Percentiles rank a stretch among this genome's conserved stretches.
These are phyloP conservation scores for Cladosporium sp. DNA, from an alignment of 2,329 filamentous ascomycete genomes.

Conservation along the genomic window DNA sequence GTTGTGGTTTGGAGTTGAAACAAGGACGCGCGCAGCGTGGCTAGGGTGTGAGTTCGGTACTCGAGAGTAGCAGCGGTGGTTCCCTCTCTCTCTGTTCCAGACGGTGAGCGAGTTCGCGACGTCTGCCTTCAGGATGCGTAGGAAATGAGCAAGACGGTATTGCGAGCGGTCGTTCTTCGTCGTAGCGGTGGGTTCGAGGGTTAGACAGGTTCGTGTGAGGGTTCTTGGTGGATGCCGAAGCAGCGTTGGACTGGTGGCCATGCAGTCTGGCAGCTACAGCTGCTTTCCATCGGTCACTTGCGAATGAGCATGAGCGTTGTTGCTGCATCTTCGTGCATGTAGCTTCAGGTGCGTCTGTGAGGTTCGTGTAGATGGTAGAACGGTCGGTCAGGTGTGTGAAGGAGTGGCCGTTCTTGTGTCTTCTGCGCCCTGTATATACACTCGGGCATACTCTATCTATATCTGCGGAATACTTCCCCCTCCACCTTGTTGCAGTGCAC, in stretches of 20 bases:
- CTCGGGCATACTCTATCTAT: too few relatives aligned
- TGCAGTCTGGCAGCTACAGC: background rate
- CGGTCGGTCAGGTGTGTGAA: background rate
- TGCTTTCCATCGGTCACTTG: background rate
- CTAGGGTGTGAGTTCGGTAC: background rate
- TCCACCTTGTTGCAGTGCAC: too few relatives aligned
- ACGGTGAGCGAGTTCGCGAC: background rate
- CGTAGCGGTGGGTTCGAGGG: background rate
- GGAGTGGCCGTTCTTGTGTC: too few relatives aligned
- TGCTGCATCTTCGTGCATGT: background rate
- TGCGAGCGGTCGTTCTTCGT: background rate
- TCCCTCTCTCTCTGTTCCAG: background rate
- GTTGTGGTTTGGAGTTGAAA: slow-evolving; percentile 9
- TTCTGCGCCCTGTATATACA: too few relatives aligned
- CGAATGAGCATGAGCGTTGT: background rate
- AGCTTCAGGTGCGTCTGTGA: background rate
- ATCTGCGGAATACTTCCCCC: too few relatives aligned
- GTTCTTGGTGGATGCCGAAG: background rate
- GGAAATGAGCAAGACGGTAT: slow-evolving; percentile 9
- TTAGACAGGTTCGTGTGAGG: background rate
- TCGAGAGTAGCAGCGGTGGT: background rate
- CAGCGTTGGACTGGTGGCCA: background rate
- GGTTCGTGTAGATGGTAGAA: background rate
- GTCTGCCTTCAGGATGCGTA: slow-evolving; percentile 3
- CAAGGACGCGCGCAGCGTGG: background rate